Base-by-base conservation (phyloP, 2,329 filamentous ascomycete species). In the Anisogramma anomala region DNA sequence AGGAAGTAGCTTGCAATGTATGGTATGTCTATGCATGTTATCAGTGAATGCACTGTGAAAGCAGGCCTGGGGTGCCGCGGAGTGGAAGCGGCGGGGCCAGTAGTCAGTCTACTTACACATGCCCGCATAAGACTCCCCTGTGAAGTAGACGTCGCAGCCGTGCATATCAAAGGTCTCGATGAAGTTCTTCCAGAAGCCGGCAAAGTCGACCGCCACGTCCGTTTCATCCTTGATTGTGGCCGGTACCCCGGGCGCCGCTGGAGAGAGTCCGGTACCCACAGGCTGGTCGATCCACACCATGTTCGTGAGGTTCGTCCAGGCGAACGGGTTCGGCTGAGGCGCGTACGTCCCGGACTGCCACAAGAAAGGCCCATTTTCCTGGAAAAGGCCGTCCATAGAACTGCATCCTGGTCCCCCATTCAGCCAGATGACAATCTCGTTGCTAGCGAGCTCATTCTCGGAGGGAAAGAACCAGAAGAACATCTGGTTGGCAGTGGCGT, bases 141-240 rank as follows among this genome's bases (percentile, higher is more conserved):
- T 71, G 43, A 87, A 69, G 56, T 79, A 86, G 6, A 84, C 68
- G 44, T 80, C 79, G 44, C 68, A 72, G 11, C 69, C 67, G 14
- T 79, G 66, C 50, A 82, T 65, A 10, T 60, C 65, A 48, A 84
- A 84, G 0, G 75, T 76, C 15, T 81, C 65, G 38, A 83, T 61
- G 48, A 84, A 84, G 58, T 83, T 83, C 60, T 78, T 76, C 67
- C 76, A 84, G 60, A 84, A 87, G 31, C 79, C 79, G 3, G 81
- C 64, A 54, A 86, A 83, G 42, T 86, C 71, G 10, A 61, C 58
- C 0, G 79, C 78, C 3, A 79, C 66, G 47, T 83, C 78, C 15
- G 73, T 68, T 49, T 83, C 75, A 47, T 71, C 70, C 8, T 64
- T 73, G 10, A 78, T 77, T 0, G 67, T 77, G 4, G 74, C 66